Percentiles rank a stretch among this genome's conserved stretches.
These are phyloP conservation scores for Fraxinus albicans DNA, from an alignment of 305 asterid genomes.

Conservation along the genomic window DNA sequence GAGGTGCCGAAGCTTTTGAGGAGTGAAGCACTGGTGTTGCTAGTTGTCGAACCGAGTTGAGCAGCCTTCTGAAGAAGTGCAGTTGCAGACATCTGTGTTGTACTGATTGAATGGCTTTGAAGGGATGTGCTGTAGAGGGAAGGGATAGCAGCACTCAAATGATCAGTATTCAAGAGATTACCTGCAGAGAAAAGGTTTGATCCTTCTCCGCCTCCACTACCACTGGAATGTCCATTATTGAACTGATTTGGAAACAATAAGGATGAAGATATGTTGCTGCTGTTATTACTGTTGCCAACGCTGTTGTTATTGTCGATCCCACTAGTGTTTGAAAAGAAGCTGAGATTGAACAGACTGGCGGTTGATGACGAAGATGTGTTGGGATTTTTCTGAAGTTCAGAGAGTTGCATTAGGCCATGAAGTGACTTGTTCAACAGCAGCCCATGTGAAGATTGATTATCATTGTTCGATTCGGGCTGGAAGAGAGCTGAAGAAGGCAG, in stretches of 20 bases:
- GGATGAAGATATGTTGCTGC: constrained; percentile 9
- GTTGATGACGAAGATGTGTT: constrained; percentile 32
- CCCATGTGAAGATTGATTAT: constrained; percentile 47
- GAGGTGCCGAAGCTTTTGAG: constrained; percentile 51
- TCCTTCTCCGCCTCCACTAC: constrained; percentile 38
- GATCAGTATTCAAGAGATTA: constrained; percentile 35
- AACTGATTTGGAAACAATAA: constrained; percentile 25
- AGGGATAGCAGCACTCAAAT: constrained; percentile 42
- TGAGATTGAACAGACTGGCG: constrained; percentile 49
- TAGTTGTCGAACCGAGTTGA: constrained; percentile 60
- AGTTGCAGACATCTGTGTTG: constrained; percentile 71
- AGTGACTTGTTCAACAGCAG: constrained; percentile 35
- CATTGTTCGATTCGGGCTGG: constrained; percentile 29
- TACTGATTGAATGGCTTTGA: neutral
- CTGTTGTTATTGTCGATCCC: constrained; percentile 15
- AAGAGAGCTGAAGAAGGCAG: constrained; percentile 34
- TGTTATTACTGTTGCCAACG: constrained; percentile 16
- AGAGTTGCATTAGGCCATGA: constrained; percentile 64
- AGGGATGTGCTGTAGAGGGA: constrained; percentile 57
- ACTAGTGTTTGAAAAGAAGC: constrained; percentile 49
- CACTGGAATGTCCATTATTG: constrained; percentile 35
- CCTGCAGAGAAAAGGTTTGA: constrained; percentile 57
- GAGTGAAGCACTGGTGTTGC: constrained; percentile 43
- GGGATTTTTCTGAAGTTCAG: constrained; percentile 52
- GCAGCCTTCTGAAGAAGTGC: constrained; percentile 84